phyloP scores from a whole-genome alignment of 2,329 filamentous ascomycete species.

The Balansia obtecta region DNA sequence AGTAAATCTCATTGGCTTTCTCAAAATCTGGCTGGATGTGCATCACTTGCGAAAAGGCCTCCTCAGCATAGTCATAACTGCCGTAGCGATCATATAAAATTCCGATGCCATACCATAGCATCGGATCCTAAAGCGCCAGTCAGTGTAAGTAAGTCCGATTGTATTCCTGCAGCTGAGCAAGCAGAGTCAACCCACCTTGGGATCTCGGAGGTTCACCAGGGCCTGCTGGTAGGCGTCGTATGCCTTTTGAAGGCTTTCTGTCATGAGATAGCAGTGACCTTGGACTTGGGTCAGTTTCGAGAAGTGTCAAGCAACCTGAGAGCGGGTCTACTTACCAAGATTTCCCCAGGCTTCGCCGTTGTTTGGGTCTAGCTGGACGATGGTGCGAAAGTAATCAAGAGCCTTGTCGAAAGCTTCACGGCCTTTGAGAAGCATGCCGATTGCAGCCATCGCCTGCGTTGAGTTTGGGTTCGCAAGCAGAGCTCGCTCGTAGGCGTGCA shows the following conservation, averaged over 20 bases:
- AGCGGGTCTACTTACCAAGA: slow-evolving; percentile 51
- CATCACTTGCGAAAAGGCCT: slow-evolving; percentile 98
- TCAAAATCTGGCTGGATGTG: slow-evolving; percentile 95
- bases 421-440: slow-evolving; percentile 79
- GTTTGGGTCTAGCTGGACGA: slow-evolving; percentile 74
- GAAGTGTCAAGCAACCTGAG: slow-evolving; percentile 4
- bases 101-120: slow-evolving; percentile 97
- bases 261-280: slow-evolving; percentile 99
- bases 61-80: slow-evolving; percentile 91
- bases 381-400: slow-evolving; percentile 82
- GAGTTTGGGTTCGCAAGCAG: slow-evolving; percentile 81
- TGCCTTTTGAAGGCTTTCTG: slow-evolving; percentile 92
- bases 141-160: background rate
- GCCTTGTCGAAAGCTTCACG: slow-evolving; percentile 91
- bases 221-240: slow-evolving; percentile 96
- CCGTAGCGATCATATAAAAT: slow-evolving; percentile 96
- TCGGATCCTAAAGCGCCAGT: slow-evolving; percentile 56
- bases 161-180: background rate
- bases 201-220: slow-evolving; percentile 81
- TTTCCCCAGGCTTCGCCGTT: slow-evolving; percentile 97
- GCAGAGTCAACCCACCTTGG: slow-evolving; percentile 53
- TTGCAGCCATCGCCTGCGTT: slow-evolving; percentile 83
- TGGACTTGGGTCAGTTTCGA: slow-evolving; percentile 7
- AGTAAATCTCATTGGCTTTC: slow-evolving; percentile 98
- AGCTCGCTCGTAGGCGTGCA: slow-evolving; percentile 82